phyloP scores from a whole-genome alignment of 345 rosid genomes.

The Eucalyptus tenuipes region DNA sequence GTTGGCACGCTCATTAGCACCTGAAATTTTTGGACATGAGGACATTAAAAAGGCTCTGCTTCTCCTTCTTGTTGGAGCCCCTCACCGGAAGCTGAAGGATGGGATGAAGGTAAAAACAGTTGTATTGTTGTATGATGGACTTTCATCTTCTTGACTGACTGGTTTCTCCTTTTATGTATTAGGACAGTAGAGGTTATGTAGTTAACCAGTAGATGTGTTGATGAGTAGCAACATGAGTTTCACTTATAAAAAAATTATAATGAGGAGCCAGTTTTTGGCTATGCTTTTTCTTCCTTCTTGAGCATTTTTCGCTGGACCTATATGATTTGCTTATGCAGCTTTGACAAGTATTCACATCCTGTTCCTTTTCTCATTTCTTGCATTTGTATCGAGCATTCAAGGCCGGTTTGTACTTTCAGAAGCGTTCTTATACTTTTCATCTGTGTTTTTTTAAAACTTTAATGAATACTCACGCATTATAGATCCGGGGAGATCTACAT shows the following conservation, averaged over 20 bases:
- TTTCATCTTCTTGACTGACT: not conserved
- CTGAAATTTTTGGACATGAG: slow-evolving; percentile 98
- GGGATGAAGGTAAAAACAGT: slow-evolving; percentile 79
- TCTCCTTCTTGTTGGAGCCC: slow-evolving; percentile 95
- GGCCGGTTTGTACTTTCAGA: not conserved
- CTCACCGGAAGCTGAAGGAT: slow-evolving; percentile 86
- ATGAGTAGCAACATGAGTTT: not conserved
- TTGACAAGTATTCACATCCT: not conserved
- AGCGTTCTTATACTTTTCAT: not conserved
- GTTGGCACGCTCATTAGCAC: slow-evolving; percentile 83
- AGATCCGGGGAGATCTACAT: slow-evolving; percentile 98
- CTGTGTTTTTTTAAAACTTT: not conserved
- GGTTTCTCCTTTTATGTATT: not conserved
- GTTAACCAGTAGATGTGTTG: not conserved
- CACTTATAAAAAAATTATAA: not conserved
- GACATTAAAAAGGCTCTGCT: slow-evolving; percentile 94
- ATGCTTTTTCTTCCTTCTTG: not conserved
- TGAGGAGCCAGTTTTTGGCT: not conserved
- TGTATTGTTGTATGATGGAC: not conserved
- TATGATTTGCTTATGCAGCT: not conserved
- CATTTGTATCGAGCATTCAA: not conserved
- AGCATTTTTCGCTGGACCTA: not conserved
- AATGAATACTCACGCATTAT: slow-evolving; percentile 3
- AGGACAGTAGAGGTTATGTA: not conserved
- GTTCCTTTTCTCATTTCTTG: not conserved